These are phyloP conservation scores for Epichloe sylvatica DNA, from an alignment of 2,329 filamentous ascomycete species.

Conservation along the genomic window DNA sequence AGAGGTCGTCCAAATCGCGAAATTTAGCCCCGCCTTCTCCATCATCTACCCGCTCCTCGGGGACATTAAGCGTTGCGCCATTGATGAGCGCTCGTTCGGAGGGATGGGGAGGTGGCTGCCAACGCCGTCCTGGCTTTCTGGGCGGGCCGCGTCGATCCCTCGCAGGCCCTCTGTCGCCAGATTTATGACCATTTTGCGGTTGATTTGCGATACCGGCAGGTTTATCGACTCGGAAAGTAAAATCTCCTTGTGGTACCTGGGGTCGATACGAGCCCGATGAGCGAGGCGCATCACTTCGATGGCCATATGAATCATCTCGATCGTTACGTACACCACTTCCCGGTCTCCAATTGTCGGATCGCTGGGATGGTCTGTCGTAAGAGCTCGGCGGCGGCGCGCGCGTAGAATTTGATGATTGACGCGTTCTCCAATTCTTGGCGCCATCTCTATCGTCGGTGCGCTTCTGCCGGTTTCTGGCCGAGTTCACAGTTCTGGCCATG, in stretches of 20 bases:
- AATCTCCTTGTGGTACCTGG: slow-evolving; percentile 31
- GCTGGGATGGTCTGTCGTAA: slow-evolving; percentile 9
- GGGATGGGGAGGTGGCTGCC: slow-evolving; percentile 26
- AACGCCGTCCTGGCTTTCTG: slow-evolving; percentile 16
- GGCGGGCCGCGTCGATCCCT: slow-evolving; percentile 15
- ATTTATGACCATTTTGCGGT: slow-evolving; percentile 7
- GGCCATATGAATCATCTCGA: slow-evolving; percentile 11
- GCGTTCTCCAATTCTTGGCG: slow-evolving; percentile 2
- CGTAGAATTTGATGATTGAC: slow-evolving; percentile 5
- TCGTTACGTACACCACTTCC: slow-evolving; percentile 12
- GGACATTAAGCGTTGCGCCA: slow-evolving; percentile 25
- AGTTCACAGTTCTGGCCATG: not conserved
- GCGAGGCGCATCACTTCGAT: slow-evolving; percentile 13
- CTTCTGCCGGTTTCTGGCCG: slow-evolving; percentile 2
- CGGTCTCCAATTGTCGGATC: slow-evolving; percentile 19
- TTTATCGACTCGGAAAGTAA: slow-evolving; percentile 41
- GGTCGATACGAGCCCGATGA: slow-evolving; percentile 17
- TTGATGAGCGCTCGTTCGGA: slow-evolving; percentile 37
- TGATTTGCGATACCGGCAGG: slow-evolving; percentile 33
- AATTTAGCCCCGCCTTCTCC: slow-evolving; percentile 35
- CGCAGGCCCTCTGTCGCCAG: slow-evolving; percentile 7
- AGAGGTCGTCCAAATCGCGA: slow-evolving; percentile 41
- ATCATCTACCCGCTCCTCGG: slow-evolving; percentile 34
- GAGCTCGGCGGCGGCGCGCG: slow-evolving; percentile 5
- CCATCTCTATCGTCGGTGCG: slow-evolving; percentile 5